phyloP scores from a whole-genome alignment of 495 filamentous ascomycete species.

The Penicillium flavigenum region DNA sequence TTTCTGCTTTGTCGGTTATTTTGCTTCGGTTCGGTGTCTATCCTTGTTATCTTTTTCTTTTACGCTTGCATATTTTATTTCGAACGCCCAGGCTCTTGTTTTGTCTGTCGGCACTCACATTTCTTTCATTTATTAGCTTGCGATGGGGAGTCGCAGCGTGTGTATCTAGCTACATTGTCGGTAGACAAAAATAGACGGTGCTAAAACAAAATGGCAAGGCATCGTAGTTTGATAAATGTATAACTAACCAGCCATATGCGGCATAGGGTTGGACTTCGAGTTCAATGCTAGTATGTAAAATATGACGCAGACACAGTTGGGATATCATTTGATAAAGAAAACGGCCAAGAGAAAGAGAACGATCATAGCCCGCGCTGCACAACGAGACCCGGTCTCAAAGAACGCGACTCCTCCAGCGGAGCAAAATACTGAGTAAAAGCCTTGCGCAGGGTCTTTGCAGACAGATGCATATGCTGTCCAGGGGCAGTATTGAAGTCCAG shows the following conservation, averaged over 20 bases:
- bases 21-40: slow-evolving; percentile 15
- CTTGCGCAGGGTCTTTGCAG: slow-evolving; percentile 61
- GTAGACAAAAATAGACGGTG: slow-evolving; percentile 26
- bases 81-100: slow-evolving; percentile 4
- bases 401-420: slow-evolving; percentile 25
- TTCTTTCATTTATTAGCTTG: slow-evolving; percentile 6
- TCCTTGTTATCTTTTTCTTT: slow-evolving; percentile 14
- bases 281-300: not conserved
- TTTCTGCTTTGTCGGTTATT: slow-evolving; percentile 9
- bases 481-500: slow-evolving; percentile 68
- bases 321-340: slow-evolving; percentile 6
- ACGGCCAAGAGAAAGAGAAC: slow-evolving; percentile 1
- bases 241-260: not conserved
- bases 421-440: slow-evolving; percentile 72
- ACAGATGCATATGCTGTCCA: slow-evolving; percentile 83
- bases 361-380: slow-evolving; percentile 21
- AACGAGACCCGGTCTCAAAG: slow-evolving; percentile 19
- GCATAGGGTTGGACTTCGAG: not conserved
- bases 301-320: not conserved
- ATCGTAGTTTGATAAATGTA: not conserved
- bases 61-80: slow-evolving; percentile 21
- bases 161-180: slow-evolving; percentile 28
- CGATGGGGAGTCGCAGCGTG: slow-evolving; percentile 9
- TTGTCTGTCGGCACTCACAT: not conserved
- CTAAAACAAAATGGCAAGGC: slow-evolving; percentile 2